Evolutionary conservation across 2,329 filamentous ascomycete species (phyloP).

Genomic region (Fusarium sp.): DNA sequence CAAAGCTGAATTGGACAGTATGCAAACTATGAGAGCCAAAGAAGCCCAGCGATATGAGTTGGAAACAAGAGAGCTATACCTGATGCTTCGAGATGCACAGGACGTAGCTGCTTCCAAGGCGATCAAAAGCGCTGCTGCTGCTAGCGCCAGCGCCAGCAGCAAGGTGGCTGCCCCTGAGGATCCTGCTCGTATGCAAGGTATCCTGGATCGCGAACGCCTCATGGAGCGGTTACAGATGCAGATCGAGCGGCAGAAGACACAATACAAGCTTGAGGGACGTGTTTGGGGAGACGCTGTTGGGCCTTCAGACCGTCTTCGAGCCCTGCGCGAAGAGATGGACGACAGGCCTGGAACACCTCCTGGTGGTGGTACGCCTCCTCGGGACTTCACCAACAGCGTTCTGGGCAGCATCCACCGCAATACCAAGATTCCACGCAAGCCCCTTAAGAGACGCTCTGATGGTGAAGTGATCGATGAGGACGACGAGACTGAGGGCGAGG

Average conservation of each 20-base stretch:
- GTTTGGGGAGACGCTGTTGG: conserved; percentile 84
- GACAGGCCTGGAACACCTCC: conserved; percentile 60
- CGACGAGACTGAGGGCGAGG: conserved; percentile 60
- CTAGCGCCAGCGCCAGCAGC: conserved; percentile 55
- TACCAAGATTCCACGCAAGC: conserved; percentile 65
- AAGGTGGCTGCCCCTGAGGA: conserved; percentile 68
- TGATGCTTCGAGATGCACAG: conserved; percentile 97
- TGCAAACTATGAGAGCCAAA: conserved; percentile 86
- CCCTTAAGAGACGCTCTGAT: conserved; percentile 53
- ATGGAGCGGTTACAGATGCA: conserved; percentile 96
- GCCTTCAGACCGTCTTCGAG: conserved; percentile 90
- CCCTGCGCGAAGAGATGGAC: conserved; percentile 95
- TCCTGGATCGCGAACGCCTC: conserved; percentile 88
- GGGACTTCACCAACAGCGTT: conserved; percentile 75
- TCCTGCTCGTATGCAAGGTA: conserved; percentile 84
- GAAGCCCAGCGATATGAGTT: conserved; percentile 95
- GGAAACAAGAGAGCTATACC: conserved; percentile 94
- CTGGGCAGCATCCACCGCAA: conserved; percentile 76
- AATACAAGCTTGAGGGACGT: conserved; percentile 95
- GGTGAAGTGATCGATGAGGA: conserved; percentile 59
- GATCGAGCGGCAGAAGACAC: conserved; percentile 95
- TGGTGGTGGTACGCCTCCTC: conserved; percentile 61
- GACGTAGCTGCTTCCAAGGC: conserved; percentile 92
- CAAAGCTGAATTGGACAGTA: conserved; percentile 87
- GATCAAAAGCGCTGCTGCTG: conserved; percentile 58